These are phyloP conservation scores for Euphrasia arctica DNA, from an alignment of 305 asterid genomes.

Conservation along the genomic window DNA sequence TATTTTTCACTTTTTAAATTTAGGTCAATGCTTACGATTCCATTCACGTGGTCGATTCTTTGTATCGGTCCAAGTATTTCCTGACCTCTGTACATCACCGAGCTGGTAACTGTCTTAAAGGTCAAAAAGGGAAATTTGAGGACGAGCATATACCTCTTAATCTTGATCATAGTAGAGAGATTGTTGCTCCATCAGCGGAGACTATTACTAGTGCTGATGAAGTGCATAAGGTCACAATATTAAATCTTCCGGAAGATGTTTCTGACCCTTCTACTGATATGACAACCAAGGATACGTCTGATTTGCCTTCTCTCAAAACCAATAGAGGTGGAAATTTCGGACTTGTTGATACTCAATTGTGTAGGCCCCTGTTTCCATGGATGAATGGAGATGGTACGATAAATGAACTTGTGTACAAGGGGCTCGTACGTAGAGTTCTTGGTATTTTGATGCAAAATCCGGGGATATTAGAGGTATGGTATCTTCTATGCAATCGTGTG, in stretches of 20 bases:
- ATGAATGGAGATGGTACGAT: slow-evolving; percentile 82
- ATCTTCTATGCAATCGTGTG: slow-evolving; percentile 4
- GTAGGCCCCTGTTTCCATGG: slow-evolving; percentile 82
- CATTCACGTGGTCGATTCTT: slow-evolving; percentile 67
- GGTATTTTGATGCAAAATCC: slow-evolving; percentile 92
- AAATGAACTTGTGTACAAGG: slow-evolving; percentile 76
- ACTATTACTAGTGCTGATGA: slow-evolving; percentile 34
- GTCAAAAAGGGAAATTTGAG: slow-evolving; percentile 31
- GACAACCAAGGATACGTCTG: slow-evolving; percentile 34
- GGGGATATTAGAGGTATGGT: slow-evolving; percentile 76
- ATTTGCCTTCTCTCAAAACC: slow-evolving; percentile 32
- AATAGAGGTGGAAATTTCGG: slow-evolving; percentile 31
- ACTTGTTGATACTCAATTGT: slow-evolving; percentile 34
- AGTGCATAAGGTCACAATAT: slow-evolving; percentile 74
- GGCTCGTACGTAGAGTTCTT: slow-evolving; percentile 77
- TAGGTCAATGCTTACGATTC: slow-evolving; percentile 85
- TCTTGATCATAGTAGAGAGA: slow-evolving; percentile 27
- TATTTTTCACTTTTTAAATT: slow-evolving; percentile 23
- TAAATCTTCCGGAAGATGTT: slow-evolving; percentile 63
- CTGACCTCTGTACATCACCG: slow-evolving; percentile 49
- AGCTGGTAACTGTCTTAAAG: slow-evolving; percentile 27
- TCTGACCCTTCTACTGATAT: slow-evolving; percentile 39
- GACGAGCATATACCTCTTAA: slow-evolving; percentile 30
- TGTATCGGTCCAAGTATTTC: slow-evolving; percentile 81
- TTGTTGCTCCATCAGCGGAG: slow-evolving; percentile 29